Evolutionary conservation across 208 protist species (phyloP).

Genomic region (Leishmania amazonensis): DNA sequence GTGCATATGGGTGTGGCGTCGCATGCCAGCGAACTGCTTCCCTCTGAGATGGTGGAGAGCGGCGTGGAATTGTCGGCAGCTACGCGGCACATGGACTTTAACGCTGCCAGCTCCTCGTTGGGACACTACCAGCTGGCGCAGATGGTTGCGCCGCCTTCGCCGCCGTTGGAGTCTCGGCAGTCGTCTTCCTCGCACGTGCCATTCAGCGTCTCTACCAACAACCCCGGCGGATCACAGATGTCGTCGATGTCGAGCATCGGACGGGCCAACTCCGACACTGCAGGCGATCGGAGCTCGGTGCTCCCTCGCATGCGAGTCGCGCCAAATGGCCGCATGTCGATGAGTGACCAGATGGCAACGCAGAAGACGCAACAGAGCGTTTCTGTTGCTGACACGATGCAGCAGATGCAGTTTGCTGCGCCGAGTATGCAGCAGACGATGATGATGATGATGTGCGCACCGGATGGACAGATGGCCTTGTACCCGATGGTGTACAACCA

Average conservation of each 20-base stretch:
- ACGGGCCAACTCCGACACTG: neutral
- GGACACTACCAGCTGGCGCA: neutral
- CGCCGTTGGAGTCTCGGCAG: neutral
- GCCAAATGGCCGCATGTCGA: neutral
- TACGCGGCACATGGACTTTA: neutral
- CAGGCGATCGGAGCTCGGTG: neutral
- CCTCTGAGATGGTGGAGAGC: neutral
- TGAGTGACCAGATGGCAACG: conserved; percentile 9
- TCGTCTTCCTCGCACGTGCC: conserved; percentile 2
- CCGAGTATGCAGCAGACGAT: conserved; percentile 13
- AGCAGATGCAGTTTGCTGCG: neutral
- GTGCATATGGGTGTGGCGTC: neutral
- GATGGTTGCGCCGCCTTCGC: neutral
- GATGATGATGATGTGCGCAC: conserved; percentile 35
- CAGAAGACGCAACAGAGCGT: neutral
- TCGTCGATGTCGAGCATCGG: conserved; percentile 2
- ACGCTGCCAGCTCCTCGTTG: neutral
- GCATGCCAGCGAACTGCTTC: neutral
- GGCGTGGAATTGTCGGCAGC: neutral
- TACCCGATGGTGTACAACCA: conserved; percentile 32
- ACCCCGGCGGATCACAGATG: neutral
- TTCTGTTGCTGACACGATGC: neutral
- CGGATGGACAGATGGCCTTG: conserved; percentile 28
- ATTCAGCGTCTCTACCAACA: conserved; percentile 6
- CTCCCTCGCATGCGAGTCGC: conserved; percentile 9